These are phyloP conservation scores for Hydrangea macrophylla DNA, from an alignment of 148 eudicot species.

Conservation along the genomic window DNA sequence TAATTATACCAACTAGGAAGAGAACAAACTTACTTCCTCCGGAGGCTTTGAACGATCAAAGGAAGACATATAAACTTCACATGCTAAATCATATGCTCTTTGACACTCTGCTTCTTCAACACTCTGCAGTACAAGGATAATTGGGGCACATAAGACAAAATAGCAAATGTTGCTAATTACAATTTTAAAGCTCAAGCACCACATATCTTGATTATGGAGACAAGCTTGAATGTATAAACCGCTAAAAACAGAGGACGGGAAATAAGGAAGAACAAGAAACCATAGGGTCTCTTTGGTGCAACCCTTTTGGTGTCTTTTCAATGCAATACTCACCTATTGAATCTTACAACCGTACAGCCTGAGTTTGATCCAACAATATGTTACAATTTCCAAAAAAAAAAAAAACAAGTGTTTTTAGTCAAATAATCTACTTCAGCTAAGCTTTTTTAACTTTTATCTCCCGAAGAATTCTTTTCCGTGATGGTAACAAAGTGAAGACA, in stretches of 20 bases:
- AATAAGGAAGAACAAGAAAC: conserved; percentile 1
- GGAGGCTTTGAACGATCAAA: conserved; percentile 91
- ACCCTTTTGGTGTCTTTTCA: no score
- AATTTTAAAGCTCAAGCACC: background rate
- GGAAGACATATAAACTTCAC: conserved; percentile 77
- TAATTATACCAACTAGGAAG: background rate
- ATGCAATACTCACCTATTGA: background rate
- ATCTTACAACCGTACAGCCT: background rate
- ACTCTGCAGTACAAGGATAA: conserved; percentile 42
- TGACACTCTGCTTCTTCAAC: conserved; percentile 98
- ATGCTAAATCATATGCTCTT: conserved; percentile 78
- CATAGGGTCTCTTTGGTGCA: no score
- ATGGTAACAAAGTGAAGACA: background rate
- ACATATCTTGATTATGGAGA: background rate
- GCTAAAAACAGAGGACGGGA: background rate
- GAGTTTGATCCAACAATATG: background rate
- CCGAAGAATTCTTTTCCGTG: no score
- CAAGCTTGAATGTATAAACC: background rate
- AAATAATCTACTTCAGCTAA: background rate
- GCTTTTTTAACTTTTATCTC: background rate
- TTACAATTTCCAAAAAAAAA: no score
- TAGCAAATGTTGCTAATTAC: background rate
- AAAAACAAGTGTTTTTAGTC: background rate
- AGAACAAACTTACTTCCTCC: conserved; percentile 72
- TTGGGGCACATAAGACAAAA: conserved; percentile 2